A percentile compares a stretch with the other conserved stretches of the same genome.
Evolutionary conservation across 306 rosid species (phyloP).

Genomic region (Casuarina glauca): DNA sequence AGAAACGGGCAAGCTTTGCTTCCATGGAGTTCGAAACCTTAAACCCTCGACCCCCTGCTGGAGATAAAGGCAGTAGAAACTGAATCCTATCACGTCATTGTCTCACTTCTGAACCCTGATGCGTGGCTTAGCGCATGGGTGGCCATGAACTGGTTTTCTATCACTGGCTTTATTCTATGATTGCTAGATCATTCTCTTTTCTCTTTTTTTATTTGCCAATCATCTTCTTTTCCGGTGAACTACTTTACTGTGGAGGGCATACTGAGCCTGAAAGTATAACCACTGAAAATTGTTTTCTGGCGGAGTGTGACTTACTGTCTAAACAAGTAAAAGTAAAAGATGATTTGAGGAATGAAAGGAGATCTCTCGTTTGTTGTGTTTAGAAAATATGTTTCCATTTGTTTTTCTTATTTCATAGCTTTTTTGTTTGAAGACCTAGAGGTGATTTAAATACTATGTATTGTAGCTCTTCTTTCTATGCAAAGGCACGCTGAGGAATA

Average conservation of each 20-base stretch:
- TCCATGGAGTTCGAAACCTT: neutral
- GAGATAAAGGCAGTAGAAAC: too few species aligned
- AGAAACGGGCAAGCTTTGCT: neutral
- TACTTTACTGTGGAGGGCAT: slow-evolving; percentile 34
- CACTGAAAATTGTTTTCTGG: neutral
- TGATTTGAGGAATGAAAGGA: slow-evolving; percentile 69
- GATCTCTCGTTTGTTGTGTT: slow-evolving; percentile 53
- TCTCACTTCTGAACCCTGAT: too few species aligned
- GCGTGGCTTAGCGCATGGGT: neutral
- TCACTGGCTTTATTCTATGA: slow-evolving; percentile 33
- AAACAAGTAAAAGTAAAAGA: slow-evolving; percentile 57
- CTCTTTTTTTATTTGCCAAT: slow-evolving; percentile 24
- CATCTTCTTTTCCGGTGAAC: slow-evolving; percentile 20
- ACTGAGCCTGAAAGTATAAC: slow-evolving; percentile 24
- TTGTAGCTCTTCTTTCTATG: slow-evolving; percentile 66
- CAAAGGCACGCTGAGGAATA: slow-evolving; percentile 29
- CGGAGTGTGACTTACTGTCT: slow-evolving; percentile 30
- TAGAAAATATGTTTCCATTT: slow-evolving; percentile 43
- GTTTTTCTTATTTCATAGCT: slow-evolving; percentile 26
- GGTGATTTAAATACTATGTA: slow-evolving; percentile 28
- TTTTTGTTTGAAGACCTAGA: slow-evolving; percentile 45
- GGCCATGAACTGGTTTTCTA: slow-evolving; percentile 30
- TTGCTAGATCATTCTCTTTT: slow-evolving; percentile 46
- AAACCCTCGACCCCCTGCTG: too few species aligned
- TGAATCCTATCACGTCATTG: too few species aligned